phyloP scores from a whole-genome alignment of 805 yeast genomes.

The Saccharomycopsis oosterbeekiorum region DNA sequence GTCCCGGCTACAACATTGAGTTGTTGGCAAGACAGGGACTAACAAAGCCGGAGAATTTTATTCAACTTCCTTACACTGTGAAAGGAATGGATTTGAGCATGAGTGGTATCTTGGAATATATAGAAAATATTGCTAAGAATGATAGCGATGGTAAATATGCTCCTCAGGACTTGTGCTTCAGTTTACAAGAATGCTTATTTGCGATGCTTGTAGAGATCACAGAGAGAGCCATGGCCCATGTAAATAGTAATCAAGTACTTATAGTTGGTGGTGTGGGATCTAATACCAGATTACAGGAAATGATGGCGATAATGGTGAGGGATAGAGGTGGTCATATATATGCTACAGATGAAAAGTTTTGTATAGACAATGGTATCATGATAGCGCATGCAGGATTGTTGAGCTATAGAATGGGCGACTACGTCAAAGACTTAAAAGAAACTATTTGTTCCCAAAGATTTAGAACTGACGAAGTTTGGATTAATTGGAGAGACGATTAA shows the following conservation, averaged over 20 bases:
- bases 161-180: constrained; percentile 81
- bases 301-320: constrained; percentile 93
- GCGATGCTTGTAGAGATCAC: constrained; percentile 98
- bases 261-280: constrained; percentile 99
- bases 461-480: constrained; percentile 88
- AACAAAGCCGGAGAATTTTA: constrained; percentile 34
- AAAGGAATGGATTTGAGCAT: constrained; percentile 97
- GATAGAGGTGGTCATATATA: constrained; percentile 84
- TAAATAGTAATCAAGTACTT: constrained; percentile 74
- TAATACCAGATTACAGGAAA: constrained; percentile 79
- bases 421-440: constrained; percentile 42
- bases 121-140: constrained; percentile 66
- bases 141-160: constrained; percentile 40
- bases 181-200: constrained; percentile 84
- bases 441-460: constrained; percentile 90
- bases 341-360: constrained; percentile 94
- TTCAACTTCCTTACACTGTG: constrained; percentile 87
- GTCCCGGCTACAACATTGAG: constrained; percentile 96
- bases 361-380: constrained; percentile 98
- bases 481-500: constrained; percentile 73
- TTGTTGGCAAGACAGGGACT: constrained; percentile 69
- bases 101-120: constrained; percentile 87
- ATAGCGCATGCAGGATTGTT: constrained; percentile 95
- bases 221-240: constrained; percentile 98
- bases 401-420: constrained; percentile 72